A percentile compares a stretch with the other conserved stretches of the same genome.
phyloP scores from a whole-genome alignment of 257 asterid genomes.

The Nicotiana benthamiana region DNA sequence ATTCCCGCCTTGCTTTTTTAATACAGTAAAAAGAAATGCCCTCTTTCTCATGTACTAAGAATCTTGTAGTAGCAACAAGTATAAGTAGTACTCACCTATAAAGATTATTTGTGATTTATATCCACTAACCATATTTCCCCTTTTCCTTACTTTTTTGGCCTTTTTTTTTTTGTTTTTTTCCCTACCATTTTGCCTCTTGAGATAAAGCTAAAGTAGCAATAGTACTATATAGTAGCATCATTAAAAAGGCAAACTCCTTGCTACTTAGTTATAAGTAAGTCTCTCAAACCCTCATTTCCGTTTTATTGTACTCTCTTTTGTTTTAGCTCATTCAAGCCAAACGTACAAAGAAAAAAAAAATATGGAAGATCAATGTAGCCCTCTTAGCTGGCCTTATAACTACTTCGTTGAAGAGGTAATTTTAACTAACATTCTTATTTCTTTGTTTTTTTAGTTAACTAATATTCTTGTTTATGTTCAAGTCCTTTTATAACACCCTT shows the following conservation, averaged over 20 bases:
- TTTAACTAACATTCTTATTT: neutral
- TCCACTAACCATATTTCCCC: slow-evolving; percentile 35
- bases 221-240: slow-evolving; percentile 1
- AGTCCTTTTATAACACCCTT: neutral
- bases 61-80: slow-evolving; percentile 29
- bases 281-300: slow-evolving; percentile 33
- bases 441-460: neutral
- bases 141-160: slow-evolving; percentile 71
- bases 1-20: slow-evolving; percentile 24
- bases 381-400: slow-evolving; percentile 16
- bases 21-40: slow-evolving; percentile 4
- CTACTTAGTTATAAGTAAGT: slow-evolving; percentile 13
- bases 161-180: slow-evolving; percentile 51
- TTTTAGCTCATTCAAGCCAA: slow-evolving; percentile 15
- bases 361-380: slow-evolving; percentile 76
- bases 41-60: slow-evolving; percentile 45
- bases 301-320: slow-evolving; percentile 28
- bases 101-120: slow-evolving; percentile 21
- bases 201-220: slow-evolving; percentile 7
- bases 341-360: slow-evolving; percentile 11
- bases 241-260: slow-evolving; percentile 5
- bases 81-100: slow-evolving; percentile 1
- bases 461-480: neutral
- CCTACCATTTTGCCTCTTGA: slow-evolving; percentile 42
- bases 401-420: slow-evolving; percentile 13